Conservation (phyloP, 352 stramenopile genomes). For the Phytophthora fragariae region DNA sequence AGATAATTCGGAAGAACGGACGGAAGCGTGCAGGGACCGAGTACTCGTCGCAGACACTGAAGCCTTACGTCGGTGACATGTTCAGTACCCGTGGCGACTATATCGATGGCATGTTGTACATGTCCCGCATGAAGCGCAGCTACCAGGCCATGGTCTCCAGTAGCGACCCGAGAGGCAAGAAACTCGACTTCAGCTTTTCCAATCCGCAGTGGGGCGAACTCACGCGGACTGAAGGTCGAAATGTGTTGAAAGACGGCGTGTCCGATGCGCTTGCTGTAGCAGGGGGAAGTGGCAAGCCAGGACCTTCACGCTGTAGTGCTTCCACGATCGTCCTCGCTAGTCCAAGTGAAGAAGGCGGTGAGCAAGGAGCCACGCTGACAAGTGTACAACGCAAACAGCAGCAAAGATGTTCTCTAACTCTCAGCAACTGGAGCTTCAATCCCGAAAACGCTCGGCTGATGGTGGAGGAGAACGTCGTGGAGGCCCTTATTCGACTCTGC, state of each 20-base stretch:
- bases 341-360: constrained; percentile 16
- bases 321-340: constrained; percentile 12
- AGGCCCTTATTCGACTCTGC: constrained; percentile 82
- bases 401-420: constrained; percentile 81
- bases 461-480: constrained; percentile 89
- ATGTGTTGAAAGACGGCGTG: constrained; percentile 61
- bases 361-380: constrained; percentile 16
- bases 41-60: constrained; percentile 55
- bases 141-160: constrained; percentile 54
- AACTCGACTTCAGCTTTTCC: constrained; percentile 19
- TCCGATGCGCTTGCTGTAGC: constrained; percentile 47
- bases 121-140: constrained; percentile 87
- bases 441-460: constrained; percentile 86
- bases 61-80: constrained; percentile 79
- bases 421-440: constrained; percentile 92
- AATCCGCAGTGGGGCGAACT: constrained; percentile 30
- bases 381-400: constrained; percentile 46
- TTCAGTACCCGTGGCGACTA: constrained; percentile 86
- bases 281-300: constrained; percentile 6
- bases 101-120: constrained; percentile 88
- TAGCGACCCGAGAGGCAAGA: constrained; percentile 13
- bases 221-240: constrained; percentile 25
- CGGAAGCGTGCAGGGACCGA: constrained; percentile 47
- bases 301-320: constrained; percentile 10
- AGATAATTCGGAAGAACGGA: constrained; percentile 51